Evolutionary conservation across 129 eudicot species (phyloP).

Genomic region (Heracleum sosnowskyi): DNA sequence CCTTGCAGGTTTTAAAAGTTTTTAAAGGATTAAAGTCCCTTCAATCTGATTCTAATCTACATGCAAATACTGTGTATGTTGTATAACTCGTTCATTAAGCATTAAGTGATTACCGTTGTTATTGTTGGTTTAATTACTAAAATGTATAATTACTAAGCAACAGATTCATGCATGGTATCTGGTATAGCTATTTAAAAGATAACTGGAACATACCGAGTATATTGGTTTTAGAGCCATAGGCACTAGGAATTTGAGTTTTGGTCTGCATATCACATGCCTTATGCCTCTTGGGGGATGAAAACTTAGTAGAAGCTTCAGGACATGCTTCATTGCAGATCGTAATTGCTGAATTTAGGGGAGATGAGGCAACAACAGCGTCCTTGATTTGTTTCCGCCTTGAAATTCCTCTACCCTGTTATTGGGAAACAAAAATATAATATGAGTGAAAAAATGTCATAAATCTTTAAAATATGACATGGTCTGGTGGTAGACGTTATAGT

Average conservation of each 20-base stretch:
- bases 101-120: background rate
- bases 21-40: background rate
- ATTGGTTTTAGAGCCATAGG: conserved; percentile 13
- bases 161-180: background rate
- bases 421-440: background rate
- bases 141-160: background rate
- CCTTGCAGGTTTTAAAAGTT: background rate
- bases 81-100: background rate
- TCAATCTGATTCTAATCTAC: background rate
- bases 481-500: background rate
- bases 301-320: conserved; percentile 3
- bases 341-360: conserved; percentile 6
- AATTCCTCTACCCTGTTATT: conserved; percentile 58
- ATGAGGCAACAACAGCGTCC: conserved; percentile 12
- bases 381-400: conserved; percentile 35
- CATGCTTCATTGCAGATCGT: conserved; percentile 1
- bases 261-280: conserved; percentile 23
- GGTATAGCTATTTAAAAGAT: background rate
- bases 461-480: conserved; percentile 10
- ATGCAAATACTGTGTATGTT: background rate
- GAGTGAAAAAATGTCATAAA: conserved; percentile 12
- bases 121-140: background rate
- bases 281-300: conserved; percentile 20
- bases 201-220: conserved; percentile 43
- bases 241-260: conserved; percentile 15